A percentile compares a stretch with the other conserved stretches of the same genome.
These are phyloP conservation scores for Ustilago sp. DNA, from an alignment of 1,284 basidiomycete species.

Conservation along the genomic window DNA sequence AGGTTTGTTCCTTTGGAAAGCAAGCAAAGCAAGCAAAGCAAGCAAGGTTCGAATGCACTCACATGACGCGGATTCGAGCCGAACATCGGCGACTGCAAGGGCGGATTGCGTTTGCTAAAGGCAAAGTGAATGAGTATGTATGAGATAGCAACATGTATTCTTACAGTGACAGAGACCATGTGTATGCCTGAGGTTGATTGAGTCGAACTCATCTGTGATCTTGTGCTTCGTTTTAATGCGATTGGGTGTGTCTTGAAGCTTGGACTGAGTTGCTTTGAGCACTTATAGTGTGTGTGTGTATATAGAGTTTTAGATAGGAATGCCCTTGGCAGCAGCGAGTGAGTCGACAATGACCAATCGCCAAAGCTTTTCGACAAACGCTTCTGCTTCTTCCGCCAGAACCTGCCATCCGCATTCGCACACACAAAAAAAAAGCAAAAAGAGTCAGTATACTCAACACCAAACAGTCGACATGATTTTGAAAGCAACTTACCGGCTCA, in stretches of 20 bases:
- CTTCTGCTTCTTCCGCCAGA: slow-evolving; percentile 62
- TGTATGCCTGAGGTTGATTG: not conserved
- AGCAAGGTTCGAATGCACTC: not conserved
- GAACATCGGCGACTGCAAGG: not conserved
- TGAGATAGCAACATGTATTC: slow-evolving; percentile 3
- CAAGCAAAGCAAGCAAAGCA: no score
- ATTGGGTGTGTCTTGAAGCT: not conserved
- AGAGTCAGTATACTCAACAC: not conserved
- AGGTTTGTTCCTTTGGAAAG: no score
- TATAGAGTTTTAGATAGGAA: slow-evolving; percentile 9
- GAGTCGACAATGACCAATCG: slow-evolving; percentile 57
- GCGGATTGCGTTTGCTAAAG: not conserved
- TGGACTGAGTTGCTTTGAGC: not conserved
- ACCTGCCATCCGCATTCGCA: slow-evolving; percentile 25
- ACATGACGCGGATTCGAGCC: not conserved
- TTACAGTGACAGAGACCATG: not conserved
- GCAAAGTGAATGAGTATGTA: slow-evolving; percentile 1
- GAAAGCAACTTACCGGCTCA: slow-evolving; percentile 55
- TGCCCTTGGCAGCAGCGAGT: slow-evolving; percentile 38
- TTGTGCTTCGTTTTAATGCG: not conserved
- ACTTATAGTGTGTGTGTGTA: no score
- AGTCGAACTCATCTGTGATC: slow-evolving; percentile 6
- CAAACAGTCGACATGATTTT: no score
- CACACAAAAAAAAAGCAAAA: not conserved
- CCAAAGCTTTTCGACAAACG: slow-evolving; percentile 62